Conservation (phyloP, 257 asterid genomes). For the Paulownia fortunei region DNA sequence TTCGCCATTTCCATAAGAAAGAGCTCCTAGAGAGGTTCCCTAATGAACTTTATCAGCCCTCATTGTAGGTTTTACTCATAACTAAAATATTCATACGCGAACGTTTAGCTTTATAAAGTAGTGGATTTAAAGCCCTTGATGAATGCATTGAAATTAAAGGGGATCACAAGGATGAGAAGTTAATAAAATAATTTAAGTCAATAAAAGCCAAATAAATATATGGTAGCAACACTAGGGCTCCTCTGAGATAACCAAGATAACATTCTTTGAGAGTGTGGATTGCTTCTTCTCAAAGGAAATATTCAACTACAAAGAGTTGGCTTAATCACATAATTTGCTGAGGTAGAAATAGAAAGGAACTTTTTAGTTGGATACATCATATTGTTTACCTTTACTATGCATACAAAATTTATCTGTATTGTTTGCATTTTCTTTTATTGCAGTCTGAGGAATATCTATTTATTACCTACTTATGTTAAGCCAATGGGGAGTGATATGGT, state of each 20-base stretch:
- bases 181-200: neutral
- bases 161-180: neutral
- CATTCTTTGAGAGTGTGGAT: neutral
- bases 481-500: conserved; percentile 25
- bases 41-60: neutral
- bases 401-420: neutral
- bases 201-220: neutral
- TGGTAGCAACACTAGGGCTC: neutral
- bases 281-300: conserved; percentile 28
- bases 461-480: conserved; percentile 1
- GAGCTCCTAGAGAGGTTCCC: neutral
- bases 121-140: neutral
- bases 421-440: conserved; percentile 11
- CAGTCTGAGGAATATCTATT: conserved; percentile 12
- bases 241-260: conserved; percentile 4
- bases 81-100: neutral
- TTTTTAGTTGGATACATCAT: conserved; percentile 32
- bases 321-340: conserved; percentile 13
- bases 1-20: neutral
- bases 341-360: conserved; percentile 31
- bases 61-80: neutral
- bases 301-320: conserved; percentile 19
- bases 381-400: conserved; percentile 2
- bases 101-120: neutral
- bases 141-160: neutral